Base-by-base conservation (phyloP, 257 asterid species). In the Ballota nigra region DNA sequence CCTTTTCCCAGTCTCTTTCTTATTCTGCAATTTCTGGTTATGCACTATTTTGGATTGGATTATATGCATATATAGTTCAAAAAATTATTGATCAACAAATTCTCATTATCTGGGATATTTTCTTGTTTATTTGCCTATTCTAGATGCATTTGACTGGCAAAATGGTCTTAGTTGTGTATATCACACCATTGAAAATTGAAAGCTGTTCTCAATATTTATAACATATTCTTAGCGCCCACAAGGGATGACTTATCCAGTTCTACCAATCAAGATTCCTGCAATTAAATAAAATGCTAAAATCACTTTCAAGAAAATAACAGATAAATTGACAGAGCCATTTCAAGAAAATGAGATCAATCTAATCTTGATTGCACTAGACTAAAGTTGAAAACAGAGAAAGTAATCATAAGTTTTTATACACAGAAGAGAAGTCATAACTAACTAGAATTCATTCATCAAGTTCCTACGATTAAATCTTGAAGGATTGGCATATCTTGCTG, bases 401-500 rank as follows among this genome's bases (percentile, higher is more conserved):
- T 16, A 28, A 26, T 8, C 26, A 69, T 19, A 53, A 22, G 4
- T 7, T 24, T 6, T n/a, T 60, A 60, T 60, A 22, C 67, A 61
- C 47, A 61, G 19, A 56, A 56, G 15, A 56, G 6, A 22, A 11
- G 24, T 11, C 57, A 56, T 11, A 4, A 23, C 29, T 56, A 29
- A 4, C 3, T 28, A 6, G 11, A 66, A 38, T 11, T 41, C 55
- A 66, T 58, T 66, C 36, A 76, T 49, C n/a, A 16, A 29, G 0
- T 9, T 73, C 67, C 47, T 67, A 0, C 47, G 75, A 18, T 33
- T 10, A 0, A 74, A 75, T 55, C 80, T 80, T 4, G 92, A 84
- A 29, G 91, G 88, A 61, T 85, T 77, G 0, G 97, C 97, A 65
- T 82, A 90, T 70, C 88, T 83, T 51, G 91, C 94, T 3, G 97